Conservation (phyloP, 2,329 filamentous ascomycete genomes). For the Pyricularia pennisetigena region DNA sequence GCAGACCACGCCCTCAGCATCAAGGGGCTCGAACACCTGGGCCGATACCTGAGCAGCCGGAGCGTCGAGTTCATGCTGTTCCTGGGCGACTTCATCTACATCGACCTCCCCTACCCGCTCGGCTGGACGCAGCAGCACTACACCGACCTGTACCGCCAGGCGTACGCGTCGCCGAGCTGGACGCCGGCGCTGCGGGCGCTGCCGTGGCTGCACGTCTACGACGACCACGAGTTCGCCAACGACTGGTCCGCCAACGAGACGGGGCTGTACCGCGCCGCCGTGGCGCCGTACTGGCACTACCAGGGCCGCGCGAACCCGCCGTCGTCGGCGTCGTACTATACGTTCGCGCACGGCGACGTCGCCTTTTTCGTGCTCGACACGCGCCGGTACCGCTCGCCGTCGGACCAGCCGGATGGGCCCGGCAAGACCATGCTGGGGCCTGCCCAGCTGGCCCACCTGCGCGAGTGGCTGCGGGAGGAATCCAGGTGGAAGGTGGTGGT, state of each 20-base stretch:
- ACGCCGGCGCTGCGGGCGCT: conserved; percentile 60
- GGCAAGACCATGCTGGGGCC: conserved; percentile 82
- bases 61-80: conserved; percentile 59
- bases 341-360: conserved; percentile 81
- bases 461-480: conserved; percentile 68
- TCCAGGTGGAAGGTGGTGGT: conserved; percentile 91
- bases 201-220: conserved; percentile 96
- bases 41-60: conserved; percentile 59
- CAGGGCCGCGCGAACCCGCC: conserved; percentile 82
- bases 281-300: conserved; percentile 80
- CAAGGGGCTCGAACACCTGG: conserved; percentile 68
- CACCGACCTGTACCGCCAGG: conserved; percentile 81
- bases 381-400: conserved; percentile 68
- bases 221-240: conserved; percentile 94
- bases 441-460: conserved; percentile 67
- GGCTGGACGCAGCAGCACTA: conserved; percentile 67
- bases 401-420: conserved; percentile 45
- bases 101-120: conserved; percentile 76
- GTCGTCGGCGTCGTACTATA: conserved; percentile 67
- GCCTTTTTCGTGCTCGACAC: conserved; percentile 95
- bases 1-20: conserved; percentile 75
- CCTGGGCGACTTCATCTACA: conserved; percentile 81
- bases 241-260: conserved; percentile 82
- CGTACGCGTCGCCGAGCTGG: conserved; percentile 97
- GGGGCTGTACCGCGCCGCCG: conserved; percentile 67